These are phyloP conservation scores for Solanum megistacrolobum DNA, from an alignment of 257 asterid species.

Conservation along the genomic window DNA sequence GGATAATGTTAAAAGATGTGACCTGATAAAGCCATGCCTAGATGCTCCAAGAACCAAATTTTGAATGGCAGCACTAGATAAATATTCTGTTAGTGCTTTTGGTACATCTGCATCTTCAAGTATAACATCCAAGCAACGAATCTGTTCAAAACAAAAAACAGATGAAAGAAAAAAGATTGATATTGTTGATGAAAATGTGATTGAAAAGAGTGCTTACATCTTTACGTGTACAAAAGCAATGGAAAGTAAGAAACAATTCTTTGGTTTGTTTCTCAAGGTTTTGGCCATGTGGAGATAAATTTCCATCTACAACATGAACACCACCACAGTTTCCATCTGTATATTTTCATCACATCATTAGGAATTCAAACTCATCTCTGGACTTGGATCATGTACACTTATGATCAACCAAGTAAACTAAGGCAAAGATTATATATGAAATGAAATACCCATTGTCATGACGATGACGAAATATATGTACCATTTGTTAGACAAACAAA, in stretches of 20 bases:
- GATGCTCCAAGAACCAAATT: slow-evolving; percentile 78
- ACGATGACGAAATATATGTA: background rate
- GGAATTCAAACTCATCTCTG: background rate
- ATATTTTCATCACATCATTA: background rate
- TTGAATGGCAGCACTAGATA: slow-evolving; percentile 57
- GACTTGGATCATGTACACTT: background rate
- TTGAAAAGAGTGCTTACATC: slow-evolving; percentile 39
- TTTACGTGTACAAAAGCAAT: slow-evolving; percentile 75
- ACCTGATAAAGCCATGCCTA: slow-evolving; percentile 71
- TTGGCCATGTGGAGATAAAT: slow-evolving; percentile 16
- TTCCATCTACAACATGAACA: slow-evolving; percentile 17
- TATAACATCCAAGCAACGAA: slow-evolving; percentile 55
- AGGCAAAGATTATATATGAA: background rate
- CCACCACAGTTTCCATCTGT: slow-evolving; percentile 35
- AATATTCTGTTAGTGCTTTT: slow-evolving; percentile 62
- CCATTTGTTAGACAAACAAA: background rate
- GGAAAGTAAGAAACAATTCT: slow-evolving; percentile 59
- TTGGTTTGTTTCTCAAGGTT: slow-evolving; percentile 38
- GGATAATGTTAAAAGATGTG: background rate
- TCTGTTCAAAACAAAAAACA: slow-evolving; percentile 19
- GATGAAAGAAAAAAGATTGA: background rate
- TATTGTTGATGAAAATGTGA: background rate
- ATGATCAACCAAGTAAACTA: background rate
- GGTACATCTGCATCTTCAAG: slow-evolving; percentile 55
- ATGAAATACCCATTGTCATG: background rate